These are phyloP conservation scores for Xylariales sp. DNA, from an alignment of 2,329 filamentous ascomycete species.

Conservation along the genomic window DNA sequence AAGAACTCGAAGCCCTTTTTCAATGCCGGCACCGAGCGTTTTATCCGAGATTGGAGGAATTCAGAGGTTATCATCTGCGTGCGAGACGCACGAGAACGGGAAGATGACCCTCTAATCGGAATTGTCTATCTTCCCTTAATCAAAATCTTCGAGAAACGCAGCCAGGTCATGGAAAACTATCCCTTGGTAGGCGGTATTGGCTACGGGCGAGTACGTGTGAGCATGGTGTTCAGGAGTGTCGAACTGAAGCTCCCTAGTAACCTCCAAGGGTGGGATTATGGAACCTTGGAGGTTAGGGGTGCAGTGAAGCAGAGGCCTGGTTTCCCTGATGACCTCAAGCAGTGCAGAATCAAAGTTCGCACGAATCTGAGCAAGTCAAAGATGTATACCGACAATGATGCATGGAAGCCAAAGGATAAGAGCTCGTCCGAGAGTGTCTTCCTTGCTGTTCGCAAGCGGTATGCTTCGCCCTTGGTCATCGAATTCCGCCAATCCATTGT, in stretches of 20 bases:
- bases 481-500: slow-evolving; percentile 55
- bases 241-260: slow-evolving; percentile 55
- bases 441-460: slow-evolving; percentile 58
- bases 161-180: slow-evolving; percentile 62
- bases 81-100: slow-evolving; percentile 62
- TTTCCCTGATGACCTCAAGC: slow-evolving; percentile 43
- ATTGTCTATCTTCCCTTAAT: slow-evolving; percentile 64
- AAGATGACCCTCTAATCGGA: slow-evolving; percentile 66
- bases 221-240: slow-evolving; percentile 69
- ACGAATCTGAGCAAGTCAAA: slow-evolving; percentile 56
- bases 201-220: slow-evolving; percentile 63
- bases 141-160: slow-evolving; percentile 57
- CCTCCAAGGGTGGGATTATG: slow-evolving; percentile 66
- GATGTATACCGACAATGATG: slow-evolving; percentile 44
- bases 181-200: slow-evolving; percentile 70
- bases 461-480: slow-evolving; percentile 50
- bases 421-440: slow-evolving; percentile 35
- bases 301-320: slow-evolving; percentile 38
- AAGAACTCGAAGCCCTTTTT: slow-evolving; percentile 77
- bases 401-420: slow-evolving; percentile 47
- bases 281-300: slow-evolving; percentile 62
- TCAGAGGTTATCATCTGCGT: slow-evolving; percentile 66
- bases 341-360: slow-evolving; percentile 54
- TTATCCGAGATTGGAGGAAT: slow-evolving; percentile 63
- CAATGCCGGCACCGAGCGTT: slow-evolving; percentile 71